A percentile compares a stretch with the other conserved stretches of the same genome.
Evolutionary conservation across 495 filamentous ascomycete species (phyloP).

Genomic region (Podospora australis): DNA sequence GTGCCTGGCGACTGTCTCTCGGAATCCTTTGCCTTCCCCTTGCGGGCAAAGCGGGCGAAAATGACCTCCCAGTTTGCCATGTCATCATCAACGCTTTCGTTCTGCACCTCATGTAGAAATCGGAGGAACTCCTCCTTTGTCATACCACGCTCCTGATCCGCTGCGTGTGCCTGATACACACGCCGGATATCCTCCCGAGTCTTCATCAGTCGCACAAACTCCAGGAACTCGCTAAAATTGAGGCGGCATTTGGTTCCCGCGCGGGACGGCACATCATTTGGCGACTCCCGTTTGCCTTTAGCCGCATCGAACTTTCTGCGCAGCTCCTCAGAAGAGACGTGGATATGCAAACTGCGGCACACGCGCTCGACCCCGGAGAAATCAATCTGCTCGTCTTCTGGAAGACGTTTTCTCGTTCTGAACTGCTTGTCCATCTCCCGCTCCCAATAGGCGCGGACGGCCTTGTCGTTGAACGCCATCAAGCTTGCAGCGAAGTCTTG

Average conservation of each 20-base stretch:
- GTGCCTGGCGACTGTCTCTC: conserved; percentile 23
- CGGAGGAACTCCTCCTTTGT: conserved; percentile 62
- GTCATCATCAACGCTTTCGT: conserved; percentile 64
- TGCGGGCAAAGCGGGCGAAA: conserved; percentile 69
- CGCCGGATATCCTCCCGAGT: conserved; percentile 69
- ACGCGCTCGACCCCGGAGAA: conserved; percentile 70
- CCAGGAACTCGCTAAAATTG: conserved; percentile 68
- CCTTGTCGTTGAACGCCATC: conserved; percentile 72
- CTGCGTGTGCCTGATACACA: conserved; percentile 54
- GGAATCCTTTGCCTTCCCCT: conserved; percentile 49
- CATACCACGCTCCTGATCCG: conserved; percentile 53
- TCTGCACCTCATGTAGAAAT: conserved; percentile 70
- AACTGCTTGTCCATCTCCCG: conserved; percentile 73
- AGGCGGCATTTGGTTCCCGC: conserved; percentile 54
- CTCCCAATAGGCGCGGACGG: conserved; percentile 74
- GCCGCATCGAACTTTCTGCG: conserved; percentile 68
- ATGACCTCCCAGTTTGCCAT: conserved; percentile 59
- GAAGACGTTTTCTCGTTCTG: conserved; percentile 44
- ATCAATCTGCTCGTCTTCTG: conserved; percentile 64
- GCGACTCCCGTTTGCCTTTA: conserved; percentile 40
- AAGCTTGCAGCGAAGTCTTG: conserved; percentile 84
- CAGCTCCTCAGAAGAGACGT: conserved; percentile 69
- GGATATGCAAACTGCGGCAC: conserved; percentile 82
- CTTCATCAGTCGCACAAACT: conserved; percentile 77
- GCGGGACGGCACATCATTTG: conserved; percentile 7